Evolutionary conservation across 306 rosid genomes (phyloP).

Genomic region (Cucumis melo): DNA sequence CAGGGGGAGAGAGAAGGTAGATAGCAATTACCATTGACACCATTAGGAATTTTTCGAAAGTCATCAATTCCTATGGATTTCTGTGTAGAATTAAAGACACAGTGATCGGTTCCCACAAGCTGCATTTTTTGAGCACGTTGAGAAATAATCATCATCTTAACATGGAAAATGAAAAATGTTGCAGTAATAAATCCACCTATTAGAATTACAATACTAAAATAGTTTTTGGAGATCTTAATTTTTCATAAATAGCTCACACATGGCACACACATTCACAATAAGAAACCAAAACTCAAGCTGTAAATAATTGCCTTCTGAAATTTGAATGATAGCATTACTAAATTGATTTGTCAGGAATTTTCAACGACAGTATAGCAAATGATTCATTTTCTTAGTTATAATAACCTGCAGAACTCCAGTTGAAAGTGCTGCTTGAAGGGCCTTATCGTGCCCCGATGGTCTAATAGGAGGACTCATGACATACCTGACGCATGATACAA

Average conservation of each 20-base stretch:
- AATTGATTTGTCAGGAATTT: neutral
- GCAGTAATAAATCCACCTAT: neutral
- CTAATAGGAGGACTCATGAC: slow-evolving; percentile 98
- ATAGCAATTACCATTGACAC: slow-evolving; percentile 69
- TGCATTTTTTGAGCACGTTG: slow-evolving; percentile 25
- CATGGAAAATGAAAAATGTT: neutral
- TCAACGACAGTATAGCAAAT: neutral
- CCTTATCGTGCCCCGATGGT: slow-evolving; percentile 64
- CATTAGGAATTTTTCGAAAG: slow-evolving; percentile 86
- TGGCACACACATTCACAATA: slow-evolving; percentile 1
- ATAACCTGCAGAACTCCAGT: slow-evolving; percentile 74
- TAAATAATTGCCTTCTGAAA: neutral
- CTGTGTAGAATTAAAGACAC: slow-evolving; percentile 73
- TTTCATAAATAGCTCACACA: neutral
- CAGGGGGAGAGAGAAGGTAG: neutral
- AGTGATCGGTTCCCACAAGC: slow-evolving; percentile 94
- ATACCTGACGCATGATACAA: slow-evolving; percentile 43
- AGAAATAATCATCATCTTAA: slow-evolving; percentile 1
- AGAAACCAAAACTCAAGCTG: slow-evolving; percentile 6
- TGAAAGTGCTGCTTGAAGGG: slow-evolving; percentile 90
- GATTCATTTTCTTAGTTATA: neutral
- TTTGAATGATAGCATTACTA: neutral
- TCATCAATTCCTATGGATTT: slow-evolving; percentile 79
- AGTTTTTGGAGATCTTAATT: neutral
- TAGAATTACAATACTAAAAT: neutral